Evolutionary conservation across 169 alveolate genomes (phyloP).

Genomic region (Plasmodium berghei): DNA sequence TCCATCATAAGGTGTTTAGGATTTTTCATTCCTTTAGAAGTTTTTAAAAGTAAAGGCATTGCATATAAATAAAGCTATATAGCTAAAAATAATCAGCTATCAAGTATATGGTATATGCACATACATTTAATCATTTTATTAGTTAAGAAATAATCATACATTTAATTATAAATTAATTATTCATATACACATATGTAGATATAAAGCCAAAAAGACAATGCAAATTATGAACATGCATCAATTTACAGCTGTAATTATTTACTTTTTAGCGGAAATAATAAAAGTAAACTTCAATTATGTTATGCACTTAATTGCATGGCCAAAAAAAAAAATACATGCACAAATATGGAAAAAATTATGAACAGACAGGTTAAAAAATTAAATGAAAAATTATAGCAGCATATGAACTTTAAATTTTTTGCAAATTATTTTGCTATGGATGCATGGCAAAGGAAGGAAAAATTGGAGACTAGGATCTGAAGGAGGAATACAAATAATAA

Average conservation of each 20-base stretch:
- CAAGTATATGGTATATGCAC: no score
- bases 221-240: no score
- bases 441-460: slow-evolving; percentile 65
- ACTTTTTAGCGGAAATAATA: no score
- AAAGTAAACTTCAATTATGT: neutral
- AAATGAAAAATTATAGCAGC: slow-evolving; percentile 16
- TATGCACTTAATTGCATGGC: slow-evolving; percentile 49
- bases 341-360: slow-evolving; percentile 18
- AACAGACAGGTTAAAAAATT: neutral
- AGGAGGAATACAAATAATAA: slow-evolving; percentile 12
- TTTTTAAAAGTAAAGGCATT: no score
- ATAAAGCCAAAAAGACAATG: no score
- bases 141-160: no score
- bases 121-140: no score
- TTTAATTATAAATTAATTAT: neutral
- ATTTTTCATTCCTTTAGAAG: no score
- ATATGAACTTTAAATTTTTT: slow-evolving; percentile 68
- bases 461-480: slow-evolving; percentile 36
- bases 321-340: slow-evolving; percentile 7
- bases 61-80: no score
- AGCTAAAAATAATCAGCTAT: no score
- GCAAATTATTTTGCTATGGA: slow-evolving; percentile 57
- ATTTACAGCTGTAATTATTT: no score
- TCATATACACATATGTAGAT: neutral
- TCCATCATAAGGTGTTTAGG: no score